Evolutionary conservation across 2,329 filamentous ascomycete species (phyloP).

Genomic region (Stagonosporopsis rhizophila): DNA sequence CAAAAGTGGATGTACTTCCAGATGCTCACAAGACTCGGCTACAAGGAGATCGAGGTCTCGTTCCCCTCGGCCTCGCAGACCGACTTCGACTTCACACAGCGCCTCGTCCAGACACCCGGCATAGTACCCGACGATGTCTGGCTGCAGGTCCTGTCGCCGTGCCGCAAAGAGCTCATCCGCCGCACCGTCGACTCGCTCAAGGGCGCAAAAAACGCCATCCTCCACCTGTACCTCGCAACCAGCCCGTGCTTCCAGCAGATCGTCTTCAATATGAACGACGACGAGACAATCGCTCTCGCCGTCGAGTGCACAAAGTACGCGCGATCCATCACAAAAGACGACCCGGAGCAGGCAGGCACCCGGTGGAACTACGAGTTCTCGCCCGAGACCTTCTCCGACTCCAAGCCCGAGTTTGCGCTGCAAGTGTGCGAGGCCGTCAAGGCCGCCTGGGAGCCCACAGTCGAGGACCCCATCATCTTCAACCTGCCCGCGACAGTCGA

Average conservation of each 20-base stretch:
- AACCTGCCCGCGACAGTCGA: slow-evolving; percentile 97
- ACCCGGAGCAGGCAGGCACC: slow-evolving; percentile 63
- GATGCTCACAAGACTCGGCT: slow-evolving; percentile 89
- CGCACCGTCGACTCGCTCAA: slow-evolving; percentile 87
- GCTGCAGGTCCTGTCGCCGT: slow-evolving; percentile 91
- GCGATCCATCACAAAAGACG: slow-evolving; percentile 85
- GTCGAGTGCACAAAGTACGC: slow-evolving; percentile 87
- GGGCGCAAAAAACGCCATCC: slow-evolving; percentile 89
- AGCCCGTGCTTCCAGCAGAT: slow-evolving; percentile 94
- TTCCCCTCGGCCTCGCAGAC: slow-evolving; percentile 95
- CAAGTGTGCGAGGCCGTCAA: slow-evolving; percentile 92
- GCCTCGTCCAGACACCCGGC: slow-evolving; percentile 83
- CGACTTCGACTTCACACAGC: slow-evolving; percentile 93
- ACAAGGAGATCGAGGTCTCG: slow-evolving; percentile 97
- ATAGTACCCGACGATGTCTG: slow-evolving; percentile 86
- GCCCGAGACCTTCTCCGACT: slow-evolving; percentile 90
- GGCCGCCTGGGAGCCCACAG: slow-evolving; percentile 85
- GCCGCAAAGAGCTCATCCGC: slow-evolving; percentile 87
- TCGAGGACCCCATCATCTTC: slow-evolving; percentile 87
- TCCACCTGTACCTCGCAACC: slow-evolving; percentile 96
- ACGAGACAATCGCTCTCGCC: slow-evolving; percentile 81
- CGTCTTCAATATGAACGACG: slow-evolving; percentile 86
- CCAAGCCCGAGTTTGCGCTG: slow-evolving; percentile 81
- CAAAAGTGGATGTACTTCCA: slow-evolving; percentile 96
- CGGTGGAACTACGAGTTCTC: slow-evolving; percentile 84